Evolutionary conservation across 2,329 filamentous ascomycete genomes (phyloP).

Genomic region (Aureobasidium leucospermi): DNA sequence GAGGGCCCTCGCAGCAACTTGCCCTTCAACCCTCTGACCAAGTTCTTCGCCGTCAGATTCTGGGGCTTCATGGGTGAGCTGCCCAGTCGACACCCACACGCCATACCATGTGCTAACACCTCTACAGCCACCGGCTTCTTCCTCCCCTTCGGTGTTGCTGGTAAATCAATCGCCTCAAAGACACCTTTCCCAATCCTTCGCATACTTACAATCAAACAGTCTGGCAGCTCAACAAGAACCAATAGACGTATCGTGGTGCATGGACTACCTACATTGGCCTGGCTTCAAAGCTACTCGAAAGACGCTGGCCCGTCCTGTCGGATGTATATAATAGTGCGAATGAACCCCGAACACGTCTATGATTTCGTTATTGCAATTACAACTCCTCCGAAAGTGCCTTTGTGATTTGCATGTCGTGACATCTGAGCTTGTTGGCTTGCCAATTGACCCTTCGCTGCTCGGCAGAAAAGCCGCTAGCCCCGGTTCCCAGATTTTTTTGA

Average conservation of each 20-base stretch:
- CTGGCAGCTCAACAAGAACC: conserved; percentile 62
- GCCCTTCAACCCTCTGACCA: conserved; percentile 92
- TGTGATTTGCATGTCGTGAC: neutral
- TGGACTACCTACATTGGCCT: conserved; percentile 3
- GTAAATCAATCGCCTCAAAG: conserved; percentile 38
- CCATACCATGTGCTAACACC: conserved; percentile 31
- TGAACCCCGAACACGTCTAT: conserved; percentile 5
- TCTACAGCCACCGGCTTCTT: conserved; percentile 49
- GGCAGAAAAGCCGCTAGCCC: conserved; percentile 14
- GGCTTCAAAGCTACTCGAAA: neutral
- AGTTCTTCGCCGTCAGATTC: conserved; percentile 76
- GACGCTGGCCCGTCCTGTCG: neutral
- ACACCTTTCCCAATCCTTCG: neutral
- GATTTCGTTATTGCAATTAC: neutral
- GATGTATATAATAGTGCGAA: conserved; percentile 14
- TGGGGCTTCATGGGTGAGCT: conserved; percentile 67
- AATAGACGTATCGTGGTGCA: conserved; percentile 22
- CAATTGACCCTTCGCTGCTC: neutral
- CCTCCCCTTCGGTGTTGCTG: conserved; percentile 55
- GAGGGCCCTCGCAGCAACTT: conserved; percentile 93
- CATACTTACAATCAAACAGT: conserved; percentile 38
- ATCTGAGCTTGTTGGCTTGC: neutral
- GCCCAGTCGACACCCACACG: neutral
- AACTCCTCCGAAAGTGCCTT: neutral
- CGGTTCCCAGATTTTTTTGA: conserved; percentile 16